phyloP scores from a whole-genome alignment of 2,329 filamentous ascomycete genomes.

The Epichloe sibirici region DNA sequence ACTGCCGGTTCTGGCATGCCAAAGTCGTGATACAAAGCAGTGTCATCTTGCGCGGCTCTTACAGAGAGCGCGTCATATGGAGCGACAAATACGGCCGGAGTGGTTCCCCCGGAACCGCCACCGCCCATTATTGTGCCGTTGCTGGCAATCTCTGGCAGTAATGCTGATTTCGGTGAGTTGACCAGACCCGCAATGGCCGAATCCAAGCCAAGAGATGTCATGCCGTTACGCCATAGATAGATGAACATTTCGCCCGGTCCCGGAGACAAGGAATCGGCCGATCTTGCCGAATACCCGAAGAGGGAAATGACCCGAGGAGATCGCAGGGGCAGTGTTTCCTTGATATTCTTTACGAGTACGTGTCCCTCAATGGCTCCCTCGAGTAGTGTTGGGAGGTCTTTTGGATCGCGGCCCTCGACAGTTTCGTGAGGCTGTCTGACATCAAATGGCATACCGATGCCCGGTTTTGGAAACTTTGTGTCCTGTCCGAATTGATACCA shows the following conservation, averaged over 20 bases:
- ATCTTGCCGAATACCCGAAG: constrained; percentile 48
- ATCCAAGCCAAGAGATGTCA: background rate
- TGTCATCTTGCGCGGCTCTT: constrained; percentile 41
- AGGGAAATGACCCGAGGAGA: constrained; percentile 39
- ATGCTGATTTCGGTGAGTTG: background rate
- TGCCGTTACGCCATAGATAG: constrained; percentile 22
- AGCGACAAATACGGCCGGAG: constrained; percentile 34
- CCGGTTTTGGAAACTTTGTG: constrained; percentile 31
- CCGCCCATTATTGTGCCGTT: constrained; percentile 31
- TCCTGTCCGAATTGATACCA: constrained; percentile 47
- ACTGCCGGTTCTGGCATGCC: constrained; percentile 34
- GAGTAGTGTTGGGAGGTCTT: constrained; percentile 27
- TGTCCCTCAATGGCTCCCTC: constrained; percentile 51
- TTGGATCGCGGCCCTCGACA: constrained; percentile 41
- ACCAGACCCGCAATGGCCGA: constrained; percentile 13
- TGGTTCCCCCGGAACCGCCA: constrained; percentile 36
- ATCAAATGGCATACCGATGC: constrained; percentile 38
- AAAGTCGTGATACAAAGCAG: constrained; percentile 49
- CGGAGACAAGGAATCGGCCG: constrained; percentile 30
- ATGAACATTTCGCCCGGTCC: constrained; percentile 22
- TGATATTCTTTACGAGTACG: constrained; percentile 50
- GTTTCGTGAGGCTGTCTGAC: constrained; percentile 36
- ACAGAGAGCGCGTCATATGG: constrained; percentile 43
- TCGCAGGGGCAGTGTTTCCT: constrained; percentile 40
- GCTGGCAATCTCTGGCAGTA: constrained; percentile 16